These are phyloP conservation scores for Cutaneotrichosporon cutaneum DNA, from an alignment of 1,284 basidiomycete species.

Conservation along the genomic window DNA sequence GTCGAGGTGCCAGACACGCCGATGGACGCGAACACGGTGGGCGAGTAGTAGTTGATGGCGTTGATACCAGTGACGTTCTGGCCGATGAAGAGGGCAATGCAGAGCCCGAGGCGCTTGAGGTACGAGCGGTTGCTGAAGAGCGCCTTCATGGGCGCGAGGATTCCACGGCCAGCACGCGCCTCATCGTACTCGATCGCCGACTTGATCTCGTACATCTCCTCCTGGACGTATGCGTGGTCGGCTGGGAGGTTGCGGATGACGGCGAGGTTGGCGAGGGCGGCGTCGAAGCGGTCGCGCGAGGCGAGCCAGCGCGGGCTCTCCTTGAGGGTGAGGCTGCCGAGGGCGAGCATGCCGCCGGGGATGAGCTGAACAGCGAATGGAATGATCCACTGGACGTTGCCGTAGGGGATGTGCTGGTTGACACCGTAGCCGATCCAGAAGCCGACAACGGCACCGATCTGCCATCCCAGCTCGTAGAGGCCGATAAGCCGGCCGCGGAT, in stretches of 20 bases:
- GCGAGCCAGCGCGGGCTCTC: constrained; percentile 60
- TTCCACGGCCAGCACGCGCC: constrained; percentile 10
- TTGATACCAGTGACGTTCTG: constrained; percentile 23
- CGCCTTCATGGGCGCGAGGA: constrained; percentile 9
- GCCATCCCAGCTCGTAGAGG: constrained; percentile 56
- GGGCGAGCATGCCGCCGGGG: constrained; percentile 56
- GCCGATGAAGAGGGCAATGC: constrained; percentile 15
- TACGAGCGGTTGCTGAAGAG: constrained; percentile 12
- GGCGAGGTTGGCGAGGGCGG: constrained; percentile 54
- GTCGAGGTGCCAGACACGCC: constrained; percentile 45
- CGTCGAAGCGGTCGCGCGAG: constrained; percentile 49
- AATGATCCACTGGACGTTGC: constrained; percentile 54
- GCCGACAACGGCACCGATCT: constrained; percentile 52
- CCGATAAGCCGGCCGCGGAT: constrained; percentile 55
- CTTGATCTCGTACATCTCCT: constrained; percentile 46
- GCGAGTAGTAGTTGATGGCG: constrained; percentile 34
- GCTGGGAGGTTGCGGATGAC: constrained; percentile 53
- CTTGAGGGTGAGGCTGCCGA: constrained; percentile 55
- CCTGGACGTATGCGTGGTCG: constrained; percentile 48
- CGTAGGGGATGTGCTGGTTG: constrained; percentile 54
- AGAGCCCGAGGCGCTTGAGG: constrained; percentile 14
- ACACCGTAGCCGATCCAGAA: constrained; percentile 54
- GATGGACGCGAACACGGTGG: constrained; percentile 48
- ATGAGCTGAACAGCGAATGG: constrained; percentile 60
- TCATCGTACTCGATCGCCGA: constrained; percentile 38